Percentiles rank a stretch among this genome's conserved stretches.
Conservation (phyloP, 768 basidiomycete genomes). For the Kondoa malvinella region DNA sequence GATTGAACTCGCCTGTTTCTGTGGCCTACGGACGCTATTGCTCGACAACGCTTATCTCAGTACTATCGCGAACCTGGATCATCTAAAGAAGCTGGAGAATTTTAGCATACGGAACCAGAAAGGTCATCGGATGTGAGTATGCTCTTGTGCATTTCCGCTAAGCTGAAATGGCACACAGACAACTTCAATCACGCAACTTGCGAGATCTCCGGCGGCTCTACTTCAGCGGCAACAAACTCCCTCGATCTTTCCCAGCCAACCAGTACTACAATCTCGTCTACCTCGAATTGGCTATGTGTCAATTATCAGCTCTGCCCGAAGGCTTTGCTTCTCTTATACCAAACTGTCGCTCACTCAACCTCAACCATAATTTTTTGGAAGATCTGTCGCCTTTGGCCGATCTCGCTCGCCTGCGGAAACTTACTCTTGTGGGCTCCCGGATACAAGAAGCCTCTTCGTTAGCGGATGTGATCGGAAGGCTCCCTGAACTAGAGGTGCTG, state of each 20-base stretch:
- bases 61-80: constrained; percentile 33
- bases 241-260: constrained; percentile 37
- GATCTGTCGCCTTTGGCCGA: constrained; percentile 51
- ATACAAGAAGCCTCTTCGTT: constrained; percentile 57
- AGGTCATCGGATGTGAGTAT: constrained; percentile 33
- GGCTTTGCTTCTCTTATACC: constrained; percentile 52
- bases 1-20: constrained; percentile 46
- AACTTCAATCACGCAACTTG: constrained; percentile 40
- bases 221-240: constrained; percentile 47
- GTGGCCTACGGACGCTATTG: constrained; percentile 72
- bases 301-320: constrained; percentile 55
- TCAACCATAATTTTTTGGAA: constrained; percentile 84
- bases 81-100: constrained; percentile 61
- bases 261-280: constrained; percentile 79
- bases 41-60: constrained; percentile 58
- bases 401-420: constrained; percentile 56
- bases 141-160: neutral
- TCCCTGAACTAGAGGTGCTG: constrained; percentile 68
- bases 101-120: constrained; percentile 79
- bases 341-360: constrained; percentile 75
- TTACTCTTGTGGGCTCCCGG: constrained; percentile 67
- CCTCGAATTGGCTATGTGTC: constrained; percentile 77
- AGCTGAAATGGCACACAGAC: constrained; percentile 20
- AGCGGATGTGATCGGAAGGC: constrained; percentile 50
- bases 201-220: constrained; percentile 87